These are phyloP conservation scores for Stellera chamaejasme DNA, from an alignment of 345 rosid species.

Conservation along the genomic window DNA sequence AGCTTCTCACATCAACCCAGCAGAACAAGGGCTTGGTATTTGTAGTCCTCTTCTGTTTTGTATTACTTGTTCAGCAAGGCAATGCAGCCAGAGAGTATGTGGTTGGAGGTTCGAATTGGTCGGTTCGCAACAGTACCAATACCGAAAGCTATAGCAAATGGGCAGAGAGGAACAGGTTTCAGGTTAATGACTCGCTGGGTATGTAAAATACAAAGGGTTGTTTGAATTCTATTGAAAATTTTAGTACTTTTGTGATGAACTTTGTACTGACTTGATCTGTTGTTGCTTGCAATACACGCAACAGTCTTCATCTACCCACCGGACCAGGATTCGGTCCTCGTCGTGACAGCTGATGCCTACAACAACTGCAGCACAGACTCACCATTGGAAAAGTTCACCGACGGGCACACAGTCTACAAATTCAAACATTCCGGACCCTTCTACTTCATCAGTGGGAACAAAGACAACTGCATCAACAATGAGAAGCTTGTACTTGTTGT, in stretches of 20 bases:
- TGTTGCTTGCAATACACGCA: background rate
- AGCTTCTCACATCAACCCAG: constrained; percentile 14
- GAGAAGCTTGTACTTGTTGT: constrained; percentile 56
- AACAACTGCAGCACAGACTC: constrained; percentile 40
- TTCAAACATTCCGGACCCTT: constrained; percentile 49
- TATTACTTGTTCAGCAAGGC: constrained; percentile 30
- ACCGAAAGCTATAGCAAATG: constrained; percentile 39
- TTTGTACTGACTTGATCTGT: background rate
- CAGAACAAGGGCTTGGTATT: constrained; percentile 10
- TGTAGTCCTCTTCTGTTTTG: constrained; percentile 32
- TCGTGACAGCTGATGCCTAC: constrained; percentile 51
- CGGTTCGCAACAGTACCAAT: constrained; percentile 26
- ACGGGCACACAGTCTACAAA: constrained; percentile 51
- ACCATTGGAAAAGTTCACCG: constrained; percentile 25
- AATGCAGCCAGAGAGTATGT: constrained; percentile 41
- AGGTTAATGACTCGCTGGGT: constrained; percentile 71
- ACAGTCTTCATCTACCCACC: constrained; percentile 59
- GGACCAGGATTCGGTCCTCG: constrained; percentile 60
- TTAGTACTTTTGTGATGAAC: background rate
- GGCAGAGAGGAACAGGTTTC: constrained; percentile 76
- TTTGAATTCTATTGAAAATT: background rate
- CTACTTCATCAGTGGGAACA: constrained; percentile 78
- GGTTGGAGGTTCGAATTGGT: constrained; percentile 64
- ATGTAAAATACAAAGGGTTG: constrained; percentile 13
- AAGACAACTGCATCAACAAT: constrained; percentile 54